Evolutionary conservation across 768 basidiomycete genomes (phyloP).

Genomic region (Pleurotus giganteus): DNA sequence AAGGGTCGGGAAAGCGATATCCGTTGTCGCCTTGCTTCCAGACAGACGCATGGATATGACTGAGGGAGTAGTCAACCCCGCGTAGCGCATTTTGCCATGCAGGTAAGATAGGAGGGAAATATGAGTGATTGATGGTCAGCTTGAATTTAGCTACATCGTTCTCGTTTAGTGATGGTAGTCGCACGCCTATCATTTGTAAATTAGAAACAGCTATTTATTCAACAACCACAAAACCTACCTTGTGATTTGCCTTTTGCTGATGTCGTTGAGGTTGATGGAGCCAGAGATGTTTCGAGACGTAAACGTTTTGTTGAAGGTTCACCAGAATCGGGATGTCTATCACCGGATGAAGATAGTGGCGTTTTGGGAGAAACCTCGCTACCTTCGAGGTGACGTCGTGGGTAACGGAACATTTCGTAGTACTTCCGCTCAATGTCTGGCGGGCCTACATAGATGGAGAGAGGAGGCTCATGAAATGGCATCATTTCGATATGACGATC

Average conservation of each 20-base stretch:
- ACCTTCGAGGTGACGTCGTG: neutral
- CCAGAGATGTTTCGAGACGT: no score
- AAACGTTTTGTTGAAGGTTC: neutral
- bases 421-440: neutral
- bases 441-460: neutral
- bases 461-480: neutral
- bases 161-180: neutral
- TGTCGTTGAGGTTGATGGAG: no score
- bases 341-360: neutral
- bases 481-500: neutral
- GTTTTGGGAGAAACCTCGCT: neutral
- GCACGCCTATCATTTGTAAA: neutral
- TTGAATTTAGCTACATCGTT: neutral
- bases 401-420: neutral
- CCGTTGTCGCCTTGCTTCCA: neutral
- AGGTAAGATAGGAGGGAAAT: neutral
- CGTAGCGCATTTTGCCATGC: neutral
- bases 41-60: neutral
- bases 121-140: neutral
- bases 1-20: conserved; percentile 1
- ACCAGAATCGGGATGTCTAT: neutral
- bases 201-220: neutral
- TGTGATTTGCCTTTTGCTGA: no score
- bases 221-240: no score
- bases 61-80: neutral